Evolutionary conservation across 306 rosid species (phyloP), one percentile per base, ranked within the genome.

Genomic region (Glycine soja): DNA sequence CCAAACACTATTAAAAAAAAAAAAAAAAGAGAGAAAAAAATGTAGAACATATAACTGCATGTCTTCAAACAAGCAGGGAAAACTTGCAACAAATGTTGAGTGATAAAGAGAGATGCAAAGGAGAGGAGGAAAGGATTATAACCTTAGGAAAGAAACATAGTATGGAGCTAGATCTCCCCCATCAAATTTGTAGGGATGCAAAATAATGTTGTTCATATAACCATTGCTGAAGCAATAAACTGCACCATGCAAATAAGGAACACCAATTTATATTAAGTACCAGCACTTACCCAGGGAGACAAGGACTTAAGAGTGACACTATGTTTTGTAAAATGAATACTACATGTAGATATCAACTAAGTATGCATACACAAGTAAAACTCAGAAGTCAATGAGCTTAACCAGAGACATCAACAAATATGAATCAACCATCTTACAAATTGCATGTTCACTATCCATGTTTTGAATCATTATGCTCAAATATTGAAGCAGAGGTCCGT

Each of bases 391-490:
- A 38, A 70, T 38, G 53, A 83, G 61, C 64, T 82, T 70, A 48
- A 54, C 34, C 32, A 46, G 15, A 30, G 69, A 77, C 32, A 86
- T 38, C 53, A 68, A 78, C 14, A 15, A 71, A 72, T 48, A 62
- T 77, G 24, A 19, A 19, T 19, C 40, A 70, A 69, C 77, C 45
- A 73, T 73, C 97, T 88, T 88, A 92, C 98, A 94, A 69, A 92
- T 87, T 73, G 97, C 89, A 54, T 88, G 91, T 71, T 91, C 97
- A 32, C 84, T 89, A 34, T 88, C 89, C 90, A 94, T 88, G 83
- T 94, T 94, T 82, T 92, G 98, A 85, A 94, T 89, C 97, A 94
- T 90, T 85, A 94, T 92, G 87, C 94, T 90, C 69, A 90, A 83
- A 80, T 90, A 91, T 85, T 94, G 98, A 80, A 94, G 97, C 85